These are phyloP conservation scores for Aspergillus sp. DNA, from an alignment of 2,329 filamentous ascomycete species.

Conservation along the genomic window DNA sequence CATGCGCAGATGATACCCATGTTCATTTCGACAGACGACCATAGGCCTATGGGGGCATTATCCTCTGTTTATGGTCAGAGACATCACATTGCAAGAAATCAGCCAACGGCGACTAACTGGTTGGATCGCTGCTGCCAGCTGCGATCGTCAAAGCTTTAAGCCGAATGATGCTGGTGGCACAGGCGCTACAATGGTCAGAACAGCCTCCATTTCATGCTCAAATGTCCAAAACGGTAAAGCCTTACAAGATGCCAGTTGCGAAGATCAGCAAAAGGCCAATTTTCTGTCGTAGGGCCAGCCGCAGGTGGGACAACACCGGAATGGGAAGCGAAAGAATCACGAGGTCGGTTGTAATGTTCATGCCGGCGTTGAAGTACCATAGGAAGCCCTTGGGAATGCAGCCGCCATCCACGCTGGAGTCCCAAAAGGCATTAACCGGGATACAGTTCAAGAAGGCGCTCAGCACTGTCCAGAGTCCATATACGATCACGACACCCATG, in stretches of 20 bases:
- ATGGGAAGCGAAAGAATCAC: conserved; percentile 38
- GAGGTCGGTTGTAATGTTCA: conserved; percentile 38
- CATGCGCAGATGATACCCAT: conserved; percentile 35
- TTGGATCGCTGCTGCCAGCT: conserved; percentile 24
- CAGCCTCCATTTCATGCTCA: not conserved
- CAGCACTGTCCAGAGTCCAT: conserved; percentile 27
- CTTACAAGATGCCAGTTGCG: conserved; percentile 30
- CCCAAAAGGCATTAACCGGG: conserved; percentile 29
- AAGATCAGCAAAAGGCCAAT: conserved; percentile 35
- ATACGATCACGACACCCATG: conserved; percentile 25
- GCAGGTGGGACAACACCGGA: conserved; percentile 31
- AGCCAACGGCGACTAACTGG: conserved; percentile 15
- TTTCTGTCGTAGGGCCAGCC: conserved; percentile 36
- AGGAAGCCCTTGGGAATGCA: conserved; percentile 33
- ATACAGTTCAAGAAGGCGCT: conserved; percentile 29
- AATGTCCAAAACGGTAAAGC: not conserved
- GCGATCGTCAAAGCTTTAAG: conserved; percentile 23
- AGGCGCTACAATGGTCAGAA: conserved; percentile 14
- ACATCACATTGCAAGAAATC: not conserved
- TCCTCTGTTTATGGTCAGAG: conserved; percentile 19
- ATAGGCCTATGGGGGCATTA: conserved; percentile 26
- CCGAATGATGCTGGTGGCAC: conserved; percentile 27
- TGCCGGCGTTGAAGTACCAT: conserved; percentile 37
- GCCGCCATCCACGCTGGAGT: conserved; percentile 16
- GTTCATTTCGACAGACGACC: conserved; percentile 33